These are phyloP conservation scores for Alternaria arborescens DNA, from an alignment of 2,329 filamentous ascomycete species.

Conservation along the genomic window DNA sequence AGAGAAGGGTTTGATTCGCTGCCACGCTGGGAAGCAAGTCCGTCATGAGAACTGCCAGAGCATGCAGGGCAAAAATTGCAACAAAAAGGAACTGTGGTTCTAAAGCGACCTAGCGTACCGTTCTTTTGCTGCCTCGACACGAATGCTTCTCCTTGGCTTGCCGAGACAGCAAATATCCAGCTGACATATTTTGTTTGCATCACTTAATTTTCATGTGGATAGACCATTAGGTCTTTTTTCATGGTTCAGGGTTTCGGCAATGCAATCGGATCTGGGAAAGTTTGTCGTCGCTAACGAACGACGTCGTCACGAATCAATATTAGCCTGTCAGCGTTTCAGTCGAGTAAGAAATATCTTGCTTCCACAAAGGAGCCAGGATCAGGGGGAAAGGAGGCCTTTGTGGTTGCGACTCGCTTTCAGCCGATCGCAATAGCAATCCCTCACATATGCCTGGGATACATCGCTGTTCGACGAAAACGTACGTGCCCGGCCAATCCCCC, in stretches of 20 bases:
- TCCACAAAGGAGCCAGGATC: neutral
- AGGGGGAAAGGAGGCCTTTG: neutral
- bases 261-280: neutral
- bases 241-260: conserved; percentile 6
- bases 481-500: neutral
- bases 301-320: neutral
- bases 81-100: neutral
- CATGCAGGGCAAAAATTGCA: conserved; percentile 6
- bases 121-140: neutral
- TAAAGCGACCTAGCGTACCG: neutral
- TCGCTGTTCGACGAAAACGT: neutral
- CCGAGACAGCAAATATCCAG: neutral
- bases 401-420: conserved; percentile 7
- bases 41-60: conserved; percentile 4
- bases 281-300: neutral
- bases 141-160: neutral
- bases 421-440: conserved; percentile 4
- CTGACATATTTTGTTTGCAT: neutral
- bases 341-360: conserved; percentile 3
- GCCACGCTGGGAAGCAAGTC: conserved; percentile 3
- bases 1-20: conserved; percentile 3
- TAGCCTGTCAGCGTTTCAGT: conserved; percentile 3
- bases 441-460: neutral
- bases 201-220: neutral
- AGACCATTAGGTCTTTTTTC: neutral